Conservation (phyloP, 495 filamentous ascomycete genomes). For the Lineolata rhizophorae region DNA sequence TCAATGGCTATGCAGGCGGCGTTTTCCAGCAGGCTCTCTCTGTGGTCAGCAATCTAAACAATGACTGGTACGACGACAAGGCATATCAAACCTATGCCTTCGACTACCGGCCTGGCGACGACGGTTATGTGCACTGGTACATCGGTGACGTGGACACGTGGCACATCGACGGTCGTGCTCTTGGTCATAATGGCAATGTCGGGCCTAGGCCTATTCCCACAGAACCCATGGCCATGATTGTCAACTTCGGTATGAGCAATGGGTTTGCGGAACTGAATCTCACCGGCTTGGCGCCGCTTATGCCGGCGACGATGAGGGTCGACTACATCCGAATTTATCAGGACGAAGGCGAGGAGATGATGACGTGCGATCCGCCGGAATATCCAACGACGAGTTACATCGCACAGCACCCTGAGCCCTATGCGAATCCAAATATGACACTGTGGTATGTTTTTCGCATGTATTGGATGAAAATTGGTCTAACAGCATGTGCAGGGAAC, state of each 20-base stretch:
- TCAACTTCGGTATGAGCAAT: conserved; percentile 54
- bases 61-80: conserved; percentile 54
- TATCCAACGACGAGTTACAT: conserved; percentile 58
- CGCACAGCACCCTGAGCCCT: conserved; percentile 34
- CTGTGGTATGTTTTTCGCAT: conserved; percentile 20
- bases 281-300: conserved; percentile 24
- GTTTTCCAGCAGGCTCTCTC: conserved; percentile 55
- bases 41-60: conserved; percentile 47
- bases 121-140: conserved; percentile 43
- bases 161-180: conserved; percentile 39
- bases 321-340: conserved; percentile 65
- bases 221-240: conserved; percentile 47
- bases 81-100: conserved; percentile 51
- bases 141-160: conserved; percentile 43
- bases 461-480: conserved; percentile 1
- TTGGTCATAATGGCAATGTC: conserved; percentile 54
- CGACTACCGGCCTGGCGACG: conserved; percentile 44
- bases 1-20: conserved; percentile 48
- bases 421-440: conserved; percentile 44
- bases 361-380: conserved; percentile 51
- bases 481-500: conserved; percentile 4
- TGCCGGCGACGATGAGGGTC: conserved; percentile 49
- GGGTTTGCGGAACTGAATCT: conserved; percentile 42
- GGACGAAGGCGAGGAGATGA: conserved; percentile 28
- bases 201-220: conserved; percentile 44